Percentiles rank a stretch among this genome's conserved stretches.
Conservation (phyloP, 768 basidiomycete genomes). For the Lenzites betulinus region DNA sequence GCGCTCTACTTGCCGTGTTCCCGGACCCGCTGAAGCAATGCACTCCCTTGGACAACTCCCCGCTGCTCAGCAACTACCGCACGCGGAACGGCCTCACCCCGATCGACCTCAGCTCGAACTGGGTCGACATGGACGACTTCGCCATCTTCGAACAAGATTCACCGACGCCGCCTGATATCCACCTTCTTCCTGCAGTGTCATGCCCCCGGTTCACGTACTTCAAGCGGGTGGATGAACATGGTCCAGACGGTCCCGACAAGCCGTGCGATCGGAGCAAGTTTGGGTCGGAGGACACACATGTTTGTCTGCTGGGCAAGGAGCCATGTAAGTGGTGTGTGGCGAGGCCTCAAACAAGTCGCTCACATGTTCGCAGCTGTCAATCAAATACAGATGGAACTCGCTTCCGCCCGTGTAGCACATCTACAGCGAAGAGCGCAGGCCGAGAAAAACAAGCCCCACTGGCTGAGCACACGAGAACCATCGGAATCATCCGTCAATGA, state of each 20-base stretch:
- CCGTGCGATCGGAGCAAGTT: constrained; percentile 69
- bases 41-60: constrained; percentile 44
- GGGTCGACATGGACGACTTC: constrained; percentile 84
- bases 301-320: constrained; percentile 75
- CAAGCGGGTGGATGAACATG: constrained; percentile 45
- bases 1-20: constrained; percentile 79
- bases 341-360: background rate
- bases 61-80: constrained; percentile 51
- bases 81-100: constrained; percentile 46
- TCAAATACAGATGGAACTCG: constrained; percentile 64
- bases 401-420: constrained; percentile 53
- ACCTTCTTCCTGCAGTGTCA: constrained; percentile 69
- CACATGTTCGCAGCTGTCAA: constrained; percentile 50
- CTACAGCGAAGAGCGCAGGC: constrained; percentile 36
- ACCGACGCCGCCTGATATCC: constrained; percentile 57
- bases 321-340: constrained; percentile 49
- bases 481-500: background rate
- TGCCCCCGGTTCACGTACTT: constrained; percentile 87
- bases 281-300: constrained; percentile 81
- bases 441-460: background rate
- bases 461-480: background rate
- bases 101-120: constrained; percentile 50
- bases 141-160: constrained; percentile 66
- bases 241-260: constrained; percentile 43
- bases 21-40: constrained; percentile 64